phyloP scores from a whole-genome alignment of 2,329 filamentous ascomycete genomes.

The Hypoxylon sp. region DNA sequence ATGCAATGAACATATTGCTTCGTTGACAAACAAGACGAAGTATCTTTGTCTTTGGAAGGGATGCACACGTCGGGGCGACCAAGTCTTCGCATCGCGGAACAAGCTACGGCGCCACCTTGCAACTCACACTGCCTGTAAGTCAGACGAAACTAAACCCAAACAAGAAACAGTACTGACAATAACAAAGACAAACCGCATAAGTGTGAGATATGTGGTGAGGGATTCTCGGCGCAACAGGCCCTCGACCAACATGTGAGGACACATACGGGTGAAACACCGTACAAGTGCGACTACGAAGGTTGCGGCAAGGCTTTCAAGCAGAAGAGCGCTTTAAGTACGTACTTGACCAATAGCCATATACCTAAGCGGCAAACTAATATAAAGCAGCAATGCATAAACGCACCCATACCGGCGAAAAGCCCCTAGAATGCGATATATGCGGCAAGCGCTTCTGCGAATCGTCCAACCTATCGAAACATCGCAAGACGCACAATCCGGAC shows the following conservation, averaged over 20 bases:
- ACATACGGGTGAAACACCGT: conserved; percentile 75
- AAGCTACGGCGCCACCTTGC: conserved; percentile 52
- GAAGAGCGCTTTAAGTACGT: conserved; percentile 74
- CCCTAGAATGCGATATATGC: conserved; percentile 70
- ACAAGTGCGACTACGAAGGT: conserved; percentile 64
- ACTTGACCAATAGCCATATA: background rate
- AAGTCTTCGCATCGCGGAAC: conserved; percentile 50
- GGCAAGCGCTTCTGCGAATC: conserved; percentile 73
- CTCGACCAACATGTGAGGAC: conserved; percentile 76
- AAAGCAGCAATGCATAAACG: conserved; percentile 73
- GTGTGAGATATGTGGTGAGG: conserved; percentile 67
- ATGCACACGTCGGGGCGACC: conserved; percentile 47
- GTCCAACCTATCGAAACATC: conserved; percentile 75
- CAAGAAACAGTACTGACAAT: conserved; percentile 40
- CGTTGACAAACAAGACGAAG: conserved; percentile 47
- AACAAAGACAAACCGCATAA: conserved; percentile 68
- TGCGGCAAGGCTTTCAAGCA: conserved; percentile 74
- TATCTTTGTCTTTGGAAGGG: conserved; percentile 52
- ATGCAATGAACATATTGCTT: conserved; percentile 45
- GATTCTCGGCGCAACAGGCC: conserved; percentile 76
- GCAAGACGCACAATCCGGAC: conserved; percentile 69
- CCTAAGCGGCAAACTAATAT: conserved; percentile 32
- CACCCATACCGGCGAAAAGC: conserved; percentile 75
- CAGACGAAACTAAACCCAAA: background rate
- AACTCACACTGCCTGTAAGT: conserved; percentile 53